Evolutionary conservation across 1,284 basidiomycete species (phyloP).

Genomic region (Boletus sp.): DNA sequence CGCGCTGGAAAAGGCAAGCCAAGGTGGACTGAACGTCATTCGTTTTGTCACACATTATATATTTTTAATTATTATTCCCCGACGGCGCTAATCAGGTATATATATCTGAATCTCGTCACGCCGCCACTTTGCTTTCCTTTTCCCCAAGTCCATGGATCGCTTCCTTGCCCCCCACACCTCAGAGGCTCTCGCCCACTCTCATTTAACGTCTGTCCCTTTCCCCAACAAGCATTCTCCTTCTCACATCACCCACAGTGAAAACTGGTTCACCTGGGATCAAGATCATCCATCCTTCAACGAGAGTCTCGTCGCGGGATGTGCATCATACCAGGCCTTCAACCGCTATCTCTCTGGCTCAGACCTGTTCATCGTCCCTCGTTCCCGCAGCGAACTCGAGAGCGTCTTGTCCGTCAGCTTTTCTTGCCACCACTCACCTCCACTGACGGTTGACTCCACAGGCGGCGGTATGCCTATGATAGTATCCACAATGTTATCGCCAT

Average conservation of each 20-base stretch:
- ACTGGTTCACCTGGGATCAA: constrained; percentile 61
- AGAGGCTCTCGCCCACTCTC: constrained; percentile 67
- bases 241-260: constrained; percentile 46
- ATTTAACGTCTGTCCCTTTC: constrained; percentile 52
- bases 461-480: constrained; percentile 69
- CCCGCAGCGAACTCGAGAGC: constrained; percentile 60
- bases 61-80: neutral
- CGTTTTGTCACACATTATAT: no score
- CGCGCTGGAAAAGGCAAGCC: constrained; percentile 14
- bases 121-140: neutral
- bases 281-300: constrained; percentile 68
- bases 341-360: constrained; percentile 59
- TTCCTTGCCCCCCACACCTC: constrained; percentile 69
- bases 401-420: constrained; percentile 51
- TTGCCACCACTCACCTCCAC: constrained; percentile 3
- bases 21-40: no score
- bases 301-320: constrained; percentile 64
- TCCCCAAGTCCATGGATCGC: constrained; percentile 49
- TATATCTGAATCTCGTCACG: constrained; percentile 14
- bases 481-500: constrained; percentile 75
- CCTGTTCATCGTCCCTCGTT: constrained; percentile 64
- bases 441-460: constrained; percentile 37
- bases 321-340: constrained; percentile 59
- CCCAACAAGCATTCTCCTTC: neutral
- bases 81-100: constrained; percentile 16